Base-by-base conservation (phyloP, 2,329 filamentous ascomycete species). In the Fusarium sp. region DNA sequence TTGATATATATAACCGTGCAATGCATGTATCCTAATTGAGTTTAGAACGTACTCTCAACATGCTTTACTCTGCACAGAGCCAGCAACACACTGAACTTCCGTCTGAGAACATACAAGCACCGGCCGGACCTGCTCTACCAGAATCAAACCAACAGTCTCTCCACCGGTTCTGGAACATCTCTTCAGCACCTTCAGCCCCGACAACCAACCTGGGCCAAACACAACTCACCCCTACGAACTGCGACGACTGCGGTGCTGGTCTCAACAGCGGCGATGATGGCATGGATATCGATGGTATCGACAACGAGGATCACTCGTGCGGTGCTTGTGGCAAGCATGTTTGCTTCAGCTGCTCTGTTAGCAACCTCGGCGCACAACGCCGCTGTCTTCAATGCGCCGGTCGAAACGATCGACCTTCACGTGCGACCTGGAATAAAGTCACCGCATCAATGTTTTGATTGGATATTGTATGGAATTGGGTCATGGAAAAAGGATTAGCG, bases 81-180 rank as follows among this genome's bases (percentile, higher is more conserved):
- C 76, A 75, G 39, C 71, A 76, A 37, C 63, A 70, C 6, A 21
- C 21, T 10, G 48, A 49, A 18, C 29, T 45, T 12, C 10, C 33
- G 7, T 44, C 55, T 1, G 71, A 70, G 44, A 70, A 62, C 23
- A 71, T 14, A 35, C 74, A 59, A 56, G 56, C 44, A 7, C 61
- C 61, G n/a, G 44, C 39, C 12, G 31, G 73, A 25, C 49, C 41
- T 25, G 8, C 61, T 21, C 64, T 21, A 23, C 46, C 75, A 16
- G 42, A 74, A 27, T 54, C 63, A 15, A 72, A 63, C 21, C 89
- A 91, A 77, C 82, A 84, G 8, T 89, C 86, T 1, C 82, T 91
- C 0, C 88, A 91, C 78, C 86, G 82, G 44, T 91, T 91, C 80
- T 92, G 88, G 88, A 84, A 84, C n/a, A 83, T 91, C 19, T 84